These are phyloP conservation scores for Elsinoe ampelina DNA, from an alignment of 2,329 filamentous ascomycete species.

Conservation along the genomic window DNA sequence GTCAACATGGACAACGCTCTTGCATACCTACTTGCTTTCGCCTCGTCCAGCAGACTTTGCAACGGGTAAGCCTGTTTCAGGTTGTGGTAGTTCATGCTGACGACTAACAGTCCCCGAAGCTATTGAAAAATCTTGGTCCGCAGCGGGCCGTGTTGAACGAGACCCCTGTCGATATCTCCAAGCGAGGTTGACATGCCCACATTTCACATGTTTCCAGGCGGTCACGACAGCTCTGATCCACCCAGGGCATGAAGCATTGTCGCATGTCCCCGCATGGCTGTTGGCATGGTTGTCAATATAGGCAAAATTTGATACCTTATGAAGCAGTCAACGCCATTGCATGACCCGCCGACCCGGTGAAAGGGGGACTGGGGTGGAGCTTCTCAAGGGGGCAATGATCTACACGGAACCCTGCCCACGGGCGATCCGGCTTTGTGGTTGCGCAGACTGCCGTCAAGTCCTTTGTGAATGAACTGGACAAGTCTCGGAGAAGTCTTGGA, in stretches of 20 bases:
- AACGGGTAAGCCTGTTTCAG: background rate
- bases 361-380: background rate
- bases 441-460: background rate
- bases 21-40: background rate
- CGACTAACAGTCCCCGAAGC: background rate
- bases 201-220: background rate
- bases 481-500: slow-evolving; percentile 10
- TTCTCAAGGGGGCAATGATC: background rate
- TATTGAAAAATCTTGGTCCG: slow-evolving; percentile 10
- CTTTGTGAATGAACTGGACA: background rate
- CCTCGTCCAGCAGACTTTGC: background rate
- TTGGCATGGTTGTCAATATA: background rate
- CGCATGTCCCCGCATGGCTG: background rate
- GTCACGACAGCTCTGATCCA: too few relatives aligned
- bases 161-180: background rate
- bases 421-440: slow-evolving; percentile 3
- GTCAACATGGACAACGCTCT: background rate
- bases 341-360: background rate
- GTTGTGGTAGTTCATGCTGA: too few relatives aligned
- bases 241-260: too few relatives aligned
- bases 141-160: background rate
- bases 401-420: background rate
- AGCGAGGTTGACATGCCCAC: background rate
- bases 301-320: background rate
- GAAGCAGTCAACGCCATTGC: background rate